Percentiles rank a stretch among this genome's conserved stretches.
phyloP scores from a whole-genome alignment of 2,329 filamentous ascomycete genomes.

The Epichloe bromicola region DNA sequence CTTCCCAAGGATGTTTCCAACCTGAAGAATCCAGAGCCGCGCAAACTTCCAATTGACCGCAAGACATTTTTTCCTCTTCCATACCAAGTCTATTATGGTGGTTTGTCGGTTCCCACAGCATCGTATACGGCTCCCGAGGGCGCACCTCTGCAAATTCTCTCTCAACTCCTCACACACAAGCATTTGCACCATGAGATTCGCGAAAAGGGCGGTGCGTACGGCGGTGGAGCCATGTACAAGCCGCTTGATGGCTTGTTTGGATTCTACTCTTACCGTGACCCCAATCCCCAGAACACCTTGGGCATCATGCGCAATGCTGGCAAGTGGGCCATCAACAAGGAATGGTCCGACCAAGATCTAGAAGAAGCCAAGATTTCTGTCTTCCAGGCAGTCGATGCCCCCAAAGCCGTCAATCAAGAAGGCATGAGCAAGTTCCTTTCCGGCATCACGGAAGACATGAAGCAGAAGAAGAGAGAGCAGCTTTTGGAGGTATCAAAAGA shows the following conservation, averaged over 20 bases:
- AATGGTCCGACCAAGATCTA: conserved; percentile 73
- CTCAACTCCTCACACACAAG: conserved; percentile 89
- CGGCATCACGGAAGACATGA: conserved; percentile 79
- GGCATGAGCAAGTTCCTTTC: conserved; percentile 77
- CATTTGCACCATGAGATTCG: conserved; percentile 94
- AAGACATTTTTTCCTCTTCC: conserved; percentile 89
- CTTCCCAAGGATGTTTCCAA: conserved; percentile 19
- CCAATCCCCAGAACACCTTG: conserved; percentile 81
- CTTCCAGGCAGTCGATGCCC: conserved; percentile 86
- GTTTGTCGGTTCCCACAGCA: conserved; percentile 66
- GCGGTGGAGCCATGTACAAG: conserved; percentile 74
- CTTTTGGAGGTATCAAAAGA: conserved; percentile 74
- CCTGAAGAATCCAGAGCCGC: conserved; percentile 23
- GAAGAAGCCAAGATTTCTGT: conserved; percentile 94
- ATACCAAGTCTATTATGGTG: conserved; percentile 94
- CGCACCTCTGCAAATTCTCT: conserved; percentile 74
- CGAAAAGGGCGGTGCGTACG: conserved; percentile 94
- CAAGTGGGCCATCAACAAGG: conserved; percentile 65
- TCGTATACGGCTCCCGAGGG: conserved; percentile 66
- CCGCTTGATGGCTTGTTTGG: conserved; percentile 76
- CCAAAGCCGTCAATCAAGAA: conserved; percentile 73
- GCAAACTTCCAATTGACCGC: conserved; percentile 33
- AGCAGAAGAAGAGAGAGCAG: conserved; percentile 68
- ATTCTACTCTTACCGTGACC: conserved; percentile 94
- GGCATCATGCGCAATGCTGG: conserved; percentile 75